Evolutionary conservation across 2,329 filamentous ascomycete genomes (phyloP), one percentile per base, ranked within the genome.

Genomic region (Elsinoe perseae): DNA sequence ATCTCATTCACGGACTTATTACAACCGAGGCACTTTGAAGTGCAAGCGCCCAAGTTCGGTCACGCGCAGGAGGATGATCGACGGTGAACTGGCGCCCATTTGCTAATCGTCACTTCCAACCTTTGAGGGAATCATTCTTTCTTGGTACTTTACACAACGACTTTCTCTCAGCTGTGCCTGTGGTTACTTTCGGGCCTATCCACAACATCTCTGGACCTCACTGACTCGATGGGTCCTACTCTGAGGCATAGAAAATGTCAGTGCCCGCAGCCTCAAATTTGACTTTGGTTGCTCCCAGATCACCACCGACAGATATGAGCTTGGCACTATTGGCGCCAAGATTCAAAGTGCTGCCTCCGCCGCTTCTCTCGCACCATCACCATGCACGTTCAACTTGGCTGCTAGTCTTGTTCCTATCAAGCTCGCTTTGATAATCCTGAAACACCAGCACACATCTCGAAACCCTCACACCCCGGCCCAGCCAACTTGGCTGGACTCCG

Each of bases 31-130:
- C 43, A 30, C 8, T 43, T 6, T 43, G 9, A 23, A 12, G 9
- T 43, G 40, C 16, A 43, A 43, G 40, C 40, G 40, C 40, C 40
- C 16, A 4, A 23, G 16, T 30, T 16, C 20, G 48, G 48, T 52
- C 48, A 52, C 48, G 30, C 48, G 48, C 48, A 52, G 28, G 23
- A 52, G 16, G 48, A 48, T n/a, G n/a, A n/a, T 48, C 43, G 23
- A 16, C 43, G 27, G 23, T 25, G 43, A 16, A 28, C 20, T 14
- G 9, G 4, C n/a, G 23, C 7, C n/a, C 20, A 16, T n/a, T 10
- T 23, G 27, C 27, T 30, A 32, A 16, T 28, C 23, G 2, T 36
- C 32, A n/a, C n/a, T n/a, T 43, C 38, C 38, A 18, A 8, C n/a
- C 16, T 43, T 9, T 9, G 16, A 18, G 38, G 4, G 2, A 23